A percentile compares a stretch with the other conserved stretches of the same genome.
These are phyloP conservation scores for Lipomyces oligophaga DNA, from an alignment of 805 yeast species.

Conservation along the genomic window DNA sequence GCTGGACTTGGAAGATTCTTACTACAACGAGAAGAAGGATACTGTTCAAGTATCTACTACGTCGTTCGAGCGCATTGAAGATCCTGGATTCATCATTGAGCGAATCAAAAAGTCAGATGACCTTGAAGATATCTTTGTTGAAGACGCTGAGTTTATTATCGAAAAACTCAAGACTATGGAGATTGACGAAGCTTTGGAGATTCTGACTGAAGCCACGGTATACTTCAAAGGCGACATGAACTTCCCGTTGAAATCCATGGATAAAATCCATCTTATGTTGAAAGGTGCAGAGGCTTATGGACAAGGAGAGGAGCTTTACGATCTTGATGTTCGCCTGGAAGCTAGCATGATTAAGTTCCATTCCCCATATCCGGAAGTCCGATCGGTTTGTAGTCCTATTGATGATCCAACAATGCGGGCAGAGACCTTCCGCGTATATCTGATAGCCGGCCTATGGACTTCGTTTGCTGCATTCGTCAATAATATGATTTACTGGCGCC, in stretches of 20 bases:
- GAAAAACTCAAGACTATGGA: conserved; percentile 41
- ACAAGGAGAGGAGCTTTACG: conserved; percentile 8
- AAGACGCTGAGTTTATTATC: conserved; percentile 40
- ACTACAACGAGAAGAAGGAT: conserved; percentile 14
- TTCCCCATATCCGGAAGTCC: conserved; percentile 58
- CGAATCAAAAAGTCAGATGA: too few species aligned
- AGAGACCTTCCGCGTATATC: conserved; percentile 53
- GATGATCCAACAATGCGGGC: conserved; percentile 48
- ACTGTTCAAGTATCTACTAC: not conserved
- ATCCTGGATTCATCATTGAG: conserved; percentile 10
- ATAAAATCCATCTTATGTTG: conserved; percentile 35
- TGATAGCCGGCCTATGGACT: conserved; percentile 51
- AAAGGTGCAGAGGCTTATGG: conserved; percentile 19
- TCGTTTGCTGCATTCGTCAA: conserved; percentile 56
- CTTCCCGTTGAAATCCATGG: conserved; percentile 42
- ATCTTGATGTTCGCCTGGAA: conserved; percentile 41
- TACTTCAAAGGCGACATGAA: conserved; percentile 47
- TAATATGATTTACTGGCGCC: conserved; percentile 53
- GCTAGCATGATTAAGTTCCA: conserved; percentile 43
- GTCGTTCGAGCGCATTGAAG: conserved; percentile 3
- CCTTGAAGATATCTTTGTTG: conserved; percentile 22
- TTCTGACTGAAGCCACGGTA: conserved; percentile 39
- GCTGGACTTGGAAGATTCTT: not conserved
- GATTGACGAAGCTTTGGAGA: conserved; percentile 39
- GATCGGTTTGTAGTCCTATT: conserved; percentile 32